Conservation (phyloP, 306 rosid genomes). For the Malus asiatica region DNA sequence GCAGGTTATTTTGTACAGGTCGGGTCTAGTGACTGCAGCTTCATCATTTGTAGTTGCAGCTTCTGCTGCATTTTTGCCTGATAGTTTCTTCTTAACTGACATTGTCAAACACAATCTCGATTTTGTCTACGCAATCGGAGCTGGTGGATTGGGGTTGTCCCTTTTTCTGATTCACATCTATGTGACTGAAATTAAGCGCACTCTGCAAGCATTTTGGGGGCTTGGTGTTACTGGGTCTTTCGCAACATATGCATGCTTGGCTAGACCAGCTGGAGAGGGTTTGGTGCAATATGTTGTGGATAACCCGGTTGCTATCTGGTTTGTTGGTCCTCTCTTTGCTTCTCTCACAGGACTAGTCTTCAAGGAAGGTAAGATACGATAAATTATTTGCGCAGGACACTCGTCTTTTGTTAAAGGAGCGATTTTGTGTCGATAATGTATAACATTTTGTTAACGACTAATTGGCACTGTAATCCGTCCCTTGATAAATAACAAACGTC, state of each 20-base stretch:
- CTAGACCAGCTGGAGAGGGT: constrained; percentile 55
- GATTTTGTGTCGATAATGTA: neutral
- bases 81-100: constrained; percentile 19
- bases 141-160: constrained; percentile 73
- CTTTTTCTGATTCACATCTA: constrained; percentile 73
- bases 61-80: constrained; percentile 57
- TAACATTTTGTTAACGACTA: too few species aligned
- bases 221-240: constrained; percentile 71
- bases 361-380: constrained; percentile 61
- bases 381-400: neutral
- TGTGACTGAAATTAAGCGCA: constrained; percentile 72
- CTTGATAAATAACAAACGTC: neutral
- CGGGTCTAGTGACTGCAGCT: constrained; percentile 76
- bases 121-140: constrained; percentile 46
- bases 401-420: neutral
- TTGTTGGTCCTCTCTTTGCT: constrained; percentile 86
- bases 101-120: constrained; percentile 48
- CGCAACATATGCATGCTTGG: constrained; percentile 43
- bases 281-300: constrained; percentile 52
- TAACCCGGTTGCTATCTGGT: constrained; percentile 59
- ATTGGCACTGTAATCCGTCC: too few species aligned
- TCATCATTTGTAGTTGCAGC: constrained; percentile 65
- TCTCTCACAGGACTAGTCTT: constrained; percentile 88
- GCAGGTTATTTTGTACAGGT: constrained; percentile 76
- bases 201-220: constrained; percentile 80